These are phyloP conservation scores for Brasenia schreberi DNA, from an alignment of 164 flowering plant genomes.

Conservation along the genomic window DNA sequence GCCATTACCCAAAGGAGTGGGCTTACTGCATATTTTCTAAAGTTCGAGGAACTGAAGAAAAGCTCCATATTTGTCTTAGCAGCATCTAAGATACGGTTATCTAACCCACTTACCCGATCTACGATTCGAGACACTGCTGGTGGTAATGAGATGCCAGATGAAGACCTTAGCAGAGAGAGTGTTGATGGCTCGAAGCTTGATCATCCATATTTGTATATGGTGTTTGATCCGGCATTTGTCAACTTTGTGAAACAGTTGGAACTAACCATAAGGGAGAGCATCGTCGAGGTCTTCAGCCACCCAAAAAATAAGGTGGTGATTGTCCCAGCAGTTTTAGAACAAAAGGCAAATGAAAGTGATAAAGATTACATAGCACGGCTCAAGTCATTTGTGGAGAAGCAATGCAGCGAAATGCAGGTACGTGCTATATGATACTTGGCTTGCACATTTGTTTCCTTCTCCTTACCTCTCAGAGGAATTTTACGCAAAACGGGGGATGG, in stretches of 20 bases:
- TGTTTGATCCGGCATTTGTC: constrained; percentile 57
- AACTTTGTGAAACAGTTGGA: constrained; percentile 46
- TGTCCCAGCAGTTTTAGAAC: constrained; percentile 82
- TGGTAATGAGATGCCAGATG: constrained; percentile 25
- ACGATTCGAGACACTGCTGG: constrained; percentile 49
- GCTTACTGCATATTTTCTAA: constrained; percentile 61
- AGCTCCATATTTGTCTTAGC: constrained; percentile 36
- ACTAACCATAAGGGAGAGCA: constrained; percentile 54
- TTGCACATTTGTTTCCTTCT: too few relatives aligned
- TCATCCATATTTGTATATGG: constrained; percentile 48
- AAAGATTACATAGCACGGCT: constrained; percentile 65
- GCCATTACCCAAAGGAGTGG: constrained; percentile 82
- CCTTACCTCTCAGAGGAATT: too few relatives aligned
- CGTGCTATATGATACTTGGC: background rate
- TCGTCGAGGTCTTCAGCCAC: constrained; percentile 65
- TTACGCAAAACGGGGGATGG: too few relatives aligned
- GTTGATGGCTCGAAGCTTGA: constrained; percentile 28
- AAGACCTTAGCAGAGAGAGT: constrained; percentile 38
- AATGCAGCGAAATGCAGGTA: constrained; percentile 94
- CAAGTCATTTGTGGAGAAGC: constrained; percentile 70
- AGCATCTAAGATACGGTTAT: constrained; percentile 26
- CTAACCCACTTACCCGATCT: constrained; percentile 58
- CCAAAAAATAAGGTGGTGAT: constrained; percentile 73
- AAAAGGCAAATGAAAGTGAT: constrained; percentile 61
- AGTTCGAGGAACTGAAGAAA: constrained; percentile 81